Conservation (phyloP, 1,284 basidiomycete species). For the Marasmius sp. region DNA sequence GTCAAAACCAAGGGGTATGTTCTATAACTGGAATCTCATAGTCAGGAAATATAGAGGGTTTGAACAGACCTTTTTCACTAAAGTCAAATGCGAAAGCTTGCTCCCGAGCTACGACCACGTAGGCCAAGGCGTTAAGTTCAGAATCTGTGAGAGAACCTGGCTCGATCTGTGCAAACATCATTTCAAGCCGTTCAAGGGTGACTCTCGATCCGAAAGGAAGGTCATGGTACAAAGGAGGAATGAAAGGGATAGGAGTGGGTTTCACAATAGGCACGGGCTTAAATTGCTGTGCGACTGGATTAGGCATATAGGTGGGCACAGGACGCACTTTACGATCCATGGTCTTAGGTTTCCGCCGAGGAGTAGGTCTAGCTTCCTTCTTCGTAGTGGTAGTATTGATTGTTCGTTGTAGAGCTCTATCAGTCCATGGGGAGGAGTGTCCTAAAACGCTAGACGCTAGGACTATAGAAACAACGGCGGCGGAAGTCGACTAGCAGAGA, state of each 20-base stretch:
- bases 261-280: conserved; percentile 15
- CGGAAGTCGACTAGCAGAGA: too few relatives aligned
- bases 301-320: conserved; percentile 30
- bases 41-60: conserved; percentile 27
- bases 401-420: conserved; percentile 2
- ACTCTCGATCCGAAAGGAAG: conserved; percentile 7
- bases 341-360: conserved; percentile 29
- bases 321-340: conserved; percentile 29
- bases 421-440: neutral
- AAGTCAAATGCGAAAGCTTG: conserved; percentile 26
- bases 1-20: conserved; percentile 29
- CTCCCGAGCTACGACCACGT: conserved; percentile 18
- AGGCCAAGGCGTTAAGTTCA: conserved; percentile 24
- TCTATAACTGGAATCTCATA: conserved; percentile 31
- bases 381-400: too few relatives aligned
- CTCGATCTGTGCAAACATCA: conserved; percentile 15
- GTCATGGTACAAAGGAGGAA: conserved; percentile 15
- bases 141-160: conserved; percentile 13
- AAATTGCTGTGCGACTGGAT: conserved; percentile 22
- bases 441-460: too few relatives aligned
- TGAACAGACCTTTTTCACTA: conserved; percentile 27
- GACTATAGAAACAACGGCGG: too few relatives aligned
- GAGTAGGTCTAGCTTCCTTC: too few relatives aligned
- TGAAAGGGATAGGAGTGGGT: conserved; percentile 16
- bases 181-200: conserved; percentile 15